phyloP scores from a whole-genome alignment of 2,329 filamentous ascomycete species.

The Aspergillus terreus region DNA sequence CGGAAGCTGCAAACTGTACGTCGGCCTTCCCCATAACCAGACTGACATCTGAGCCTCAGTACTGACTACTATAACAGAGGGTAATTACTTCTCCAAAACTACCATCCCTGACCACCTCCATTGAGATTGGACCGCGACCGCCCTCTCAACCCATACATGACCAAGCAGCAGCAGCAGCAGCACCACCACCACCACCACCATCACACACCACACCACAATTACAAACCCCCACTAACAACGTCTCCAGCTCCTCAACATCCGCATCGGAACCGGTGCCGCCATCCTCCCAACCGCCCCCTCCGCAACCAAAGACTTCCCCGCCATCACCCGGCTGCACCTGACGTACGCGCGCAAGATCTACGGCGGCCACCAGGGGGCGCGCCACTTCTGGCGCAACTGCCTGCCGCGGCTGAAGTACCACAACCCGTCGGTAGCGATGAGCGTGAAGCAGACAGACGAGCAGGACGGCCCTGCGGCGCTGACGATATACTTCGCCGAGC shows the following conservation, averaged over 20 bases:
- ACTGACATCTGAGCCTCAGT: not conserved
- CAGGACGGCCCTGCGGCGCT: constrained; percentile 41
- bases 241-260: constrained; percentile 66
- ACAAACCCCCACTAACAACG: not conserved
- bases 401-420: constrained; percentile 89
- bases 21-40: constrained; percentile 14
- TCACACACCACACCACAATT: not conserved
- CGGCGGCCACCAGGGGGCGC: constrained; percentile 44
- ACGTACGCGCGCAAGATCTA: constrained; percentile 44
- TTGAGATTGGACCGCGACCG: not conserved
- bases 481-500: constrained; percentile 41
- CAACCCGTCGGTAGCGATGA: constrained; percentile 82
- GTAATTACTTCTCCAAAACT: constrained; percentile 17
- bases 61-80: constrained; percentile 17
- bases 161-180: too few species aligned
- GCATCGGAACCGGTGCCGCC: constrained; percentile 78
- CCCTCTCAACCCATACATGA: not conserved
- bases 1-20: constrained; percentile 69
- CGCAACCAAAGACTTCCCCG: constrained; percentile 31
- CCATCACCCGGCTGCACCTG: constrained; percentile 41
- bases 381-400: constrained; percentile 83
- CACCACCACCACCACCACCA: too few species aligned
- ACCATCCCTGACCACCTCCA: constrained; percentile 1
- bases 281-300: constrained; percentile 57
- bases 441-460: constrained; percentile 65